A percentile compares a stretch with the other conserved stretches of the same genome.
phyloP scores from a whole-genome alignment of 1,284 basidiomycete genomes.

The Malassezia nana region DNA sequence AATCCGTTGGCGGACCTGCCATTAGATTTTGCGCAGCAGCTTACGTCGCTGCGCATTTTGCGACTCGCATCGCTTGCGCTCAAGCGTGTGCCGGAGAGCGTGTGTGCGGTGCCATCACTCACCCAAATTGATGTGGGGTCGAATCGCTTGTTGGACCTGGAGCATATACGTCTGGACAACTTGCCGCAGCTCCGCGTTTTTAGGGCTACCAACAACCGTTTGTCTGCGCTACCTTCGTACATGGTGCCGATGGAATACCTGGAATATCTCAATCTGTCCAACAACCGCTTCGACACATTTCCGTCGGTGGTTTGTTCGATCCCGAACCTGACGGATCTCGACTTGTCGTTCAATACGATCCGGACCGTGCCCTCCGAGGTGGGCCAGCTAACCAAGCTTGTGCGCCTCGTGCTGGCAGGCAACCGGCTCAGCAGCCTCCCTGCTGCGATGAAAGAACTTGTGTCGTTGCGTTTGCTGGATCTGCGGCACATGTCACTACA shows the following conservation, averaged over 20 bases:
- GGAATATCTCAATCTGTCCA: constrained; percentile 81
- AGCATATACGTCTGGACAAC: constrained; percentile 70
- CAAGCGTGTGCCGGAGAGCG: constrained; percentile 79
- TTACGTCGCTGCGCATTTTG: constrained; percentile 71
- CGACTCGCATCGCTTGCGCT: constrained; percentile 85
- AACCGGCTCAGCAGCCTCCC: constrained; percentile 40
- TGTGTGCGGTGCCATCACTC: constrained; percentile 66
- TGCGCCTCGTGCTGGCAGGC: constrained; percentile 38
- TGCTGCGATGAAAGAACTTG: constrained; percentile 27
- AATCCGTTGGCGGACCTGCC: constrained; percentile 96
- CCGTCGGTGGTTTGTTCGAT: constrained; percentile 70
- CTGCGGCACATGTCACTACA: constrained; percentile 39
- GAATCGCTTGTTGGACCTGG: constrained; percentile 82
- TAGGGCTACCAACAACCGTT: constrained; percentile 81
- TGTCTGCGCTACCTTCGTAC: constrained; percentile 74
- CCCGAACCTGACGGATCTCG: constrained; percentile 67
- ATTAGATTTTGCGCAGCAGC: constrained; percentile 88
- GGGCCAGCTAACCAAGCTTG: constrained; percentile 54
- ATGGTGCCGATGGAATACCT: constrained; percentile 67
- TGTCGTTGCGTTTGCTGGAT: constrained; percentile 36
- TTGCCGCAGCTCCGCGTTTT: constrained; percentile 66
- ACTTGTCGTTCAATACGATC: constrained; percentile 91
- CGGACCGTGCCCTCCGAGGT: constrained; percentile 70
- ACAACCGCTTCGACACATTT: constrained; percentile 83
- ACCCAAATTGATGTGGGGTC: constrained; percentile 80